phyloP scores from a whole-genome alignment of 768 basidiomycete species.

The Panus rudis region DNA sequence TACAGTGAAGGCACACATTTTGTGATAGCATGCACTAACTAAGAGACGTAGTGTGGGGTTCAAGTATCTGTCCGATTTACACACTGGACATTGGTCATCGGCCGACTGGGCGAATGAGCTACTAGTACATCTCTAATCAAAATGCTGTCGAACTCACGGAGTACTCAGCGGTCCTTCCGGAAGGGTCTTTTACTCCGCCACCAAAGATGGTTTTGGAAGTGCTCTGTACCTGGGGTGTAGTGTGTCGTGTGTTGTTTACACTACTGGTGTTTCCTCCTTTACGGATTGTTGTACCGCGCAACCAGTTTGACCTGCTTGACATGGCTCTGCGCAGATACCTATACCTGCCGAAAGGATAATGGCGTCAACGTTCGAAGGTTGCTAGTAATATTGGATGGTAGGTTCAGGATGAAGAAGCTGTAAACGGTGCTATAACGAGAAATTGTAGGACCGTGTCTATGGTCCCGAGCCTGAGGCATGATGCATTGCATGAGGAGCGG shows the following conservation, averaged over 20 bases:
- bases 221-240: constrained; percentile 62
- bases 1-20: constrained; percentile 56
- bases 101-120: constrained; percentile 46
- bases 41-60: constrained; percentile 91
- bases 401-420: too few relatives aligned
- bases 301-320: constrained; percentile 41
- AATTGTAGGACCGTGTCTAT: too few relatives aligned
- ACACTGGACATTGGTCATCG: constrained; percentile 95
- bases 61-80: constrained; percentile 92
- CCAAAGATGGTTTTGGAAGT: constrained; percentile 72
- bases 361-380: neutral
- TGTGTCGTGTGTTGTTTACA: constrained; percentile 45
- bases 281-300: constrained; percentile 70
- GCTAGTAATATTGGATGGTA: neutral
- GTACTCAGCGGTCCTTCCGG: constrained; percentile 75
- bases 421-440: too few relatives aligned
- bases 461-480: too few relatives aligned
- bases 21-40: constrained; percentile 96
- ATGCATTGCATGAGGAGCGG: too few relatives aligned
- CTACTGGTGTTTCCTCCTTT: constrained; percentile 43
- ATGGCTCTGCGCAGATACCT: constrained; percentile 15
- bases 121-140: neutral
- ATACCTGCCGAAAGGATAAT: neutral
- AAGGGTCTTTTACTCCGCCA: constrained; percentile 81
- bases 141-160: constrained; percentile 47